phyloP scores from a whole-genome alignment of 768 basidiomycete species.

The Pleurotus giganteus region DNA sequence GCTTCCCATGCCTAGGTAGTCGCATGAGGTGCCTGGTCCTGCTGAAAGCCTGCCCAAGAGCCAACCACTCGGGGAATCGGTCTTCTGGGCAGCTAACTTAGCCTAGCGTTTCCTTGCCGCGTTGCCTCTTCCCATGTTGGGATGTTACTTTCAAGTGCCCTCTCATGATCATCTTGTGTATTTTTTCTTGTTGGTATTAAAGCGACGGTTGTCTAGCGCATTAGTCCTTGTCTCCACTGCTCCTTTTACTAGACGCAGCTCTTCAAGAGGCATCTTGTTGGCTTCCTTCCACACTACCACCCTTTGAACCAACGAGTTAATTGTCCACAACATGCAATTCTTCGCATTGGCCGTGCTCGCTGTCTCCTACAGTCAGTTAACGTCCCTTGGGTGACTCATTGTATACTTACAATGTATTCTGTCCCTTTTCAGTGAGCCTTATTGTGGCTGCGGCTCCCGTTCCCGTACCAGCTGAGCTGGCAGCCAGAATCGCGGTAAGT shows the following conservation, averaged over 20 bases:
- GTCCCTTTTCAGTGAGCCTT: background rate
- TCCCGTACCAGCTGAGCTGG: background rate
- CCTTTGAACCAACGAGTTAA: conserved; percentile 2
- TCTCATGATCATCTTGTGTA: background rate
- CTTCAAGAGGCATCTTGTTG: conserved; percentile 2
- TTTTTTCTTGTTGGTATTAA: conserved; percentile 6
- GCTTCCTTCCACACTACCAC: background rate
- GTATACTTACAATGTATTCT: background rate
- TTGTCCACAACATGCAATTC: conserved; percentile 6
- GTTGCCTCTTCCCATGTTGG: conserved; percentile 6
- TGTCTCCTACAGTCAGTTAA: conserved; percentile 5
- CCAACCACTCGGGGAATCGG: background rate
- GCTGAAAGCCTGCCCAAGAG: background rate
- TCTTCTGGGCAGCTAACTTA: background rate
- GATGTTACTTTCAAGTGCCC: conserved; percentile 9
- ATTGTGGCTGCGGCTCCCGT: conserved; percentile 4
- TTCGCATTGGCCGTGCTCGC: conserved; percentile 1
- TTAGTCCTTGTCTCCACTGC: conserved; percentile 1
- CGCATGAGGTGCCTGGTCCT: conserved; percentile 1
- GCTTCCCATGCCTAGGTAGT: background rate
- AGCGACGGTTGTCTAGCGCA: conserved; percentile 8
- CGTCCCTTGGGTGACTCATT: background rate
- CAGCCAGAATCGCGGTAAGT: conserved; percentile 6
- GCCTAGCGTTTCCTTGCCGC: background rate
- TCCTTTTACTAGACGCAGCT: conserved; percentile 7